These are phyloP conservation scores for Clathrospora elynae DNA, from an alignment of 2,329 filamentous ascomycete genomes.

Conservation along the genomic window DNA sequence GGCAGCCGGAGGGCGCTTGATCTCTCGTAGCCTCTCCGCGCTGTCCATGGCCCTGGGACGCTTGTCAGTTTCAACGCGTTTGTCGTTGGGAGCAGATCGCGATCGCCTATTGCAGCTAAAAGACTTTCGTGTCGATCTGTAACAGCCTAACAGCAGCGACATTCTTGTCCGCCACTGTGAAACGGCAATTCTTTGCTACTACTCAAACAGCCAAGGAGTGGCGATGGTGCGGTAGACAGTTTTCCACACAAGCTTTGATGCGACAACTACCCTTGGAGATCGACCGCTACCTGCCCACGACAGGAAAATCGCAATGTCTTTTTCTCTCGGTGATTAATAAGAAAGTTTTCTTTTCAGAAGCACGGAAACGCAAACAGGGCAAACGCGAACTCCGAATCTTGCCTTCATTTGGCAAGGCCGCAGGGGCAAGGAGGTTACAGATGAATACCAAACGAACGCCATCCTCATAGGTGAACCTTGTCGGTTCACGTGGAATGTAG, in stretches of 20 bases:
- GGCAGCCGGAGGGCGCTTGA: constrained; percentile 21
- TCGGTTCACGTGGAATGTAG: constrained; percentile 37
- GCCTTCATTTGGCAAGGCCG: constrained; percentile 20
- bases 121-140: constrained; percentile 22
- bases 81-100: constrained; percentile 14
- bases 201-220: constrained; percentile 21
- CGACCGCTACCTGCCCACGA: constrained; percentile 19
- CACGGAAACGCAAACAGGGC: constrained; percentile 4
- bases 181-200: constrained; percentile 18
- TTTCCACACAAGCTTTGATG: constrained; percentile 27
- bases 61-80: constrained; percentile 11
- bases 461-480: constrained; percentile 32
- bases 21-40: constrained; percentile 35
- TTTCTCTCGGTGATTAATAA: constrained; percentile 6
- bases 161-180: constrained; percentile 27
- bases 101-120: constrained; percentile 15
- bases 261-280: constrained; percentile 28
- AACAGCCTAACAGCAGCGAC: constrained; percentile 23
- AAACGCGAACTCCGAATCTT: constrained; percentile 6
- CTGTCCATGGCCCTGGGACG: constrained; percentile 35
- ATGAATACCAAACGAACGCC: constrained; percentile 35
- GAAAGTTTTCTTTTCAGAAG: constrained; percentile 8
- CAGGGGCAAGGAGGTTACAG: constrained; percentile 28
- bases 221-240: constrained; percentile 21
- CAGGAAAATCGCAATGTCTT: constrained; percentile 14